Evolutionary conservation across 306 rosid species (phyloP).

Genomic region (Pyrus betulifolia): DNA sequence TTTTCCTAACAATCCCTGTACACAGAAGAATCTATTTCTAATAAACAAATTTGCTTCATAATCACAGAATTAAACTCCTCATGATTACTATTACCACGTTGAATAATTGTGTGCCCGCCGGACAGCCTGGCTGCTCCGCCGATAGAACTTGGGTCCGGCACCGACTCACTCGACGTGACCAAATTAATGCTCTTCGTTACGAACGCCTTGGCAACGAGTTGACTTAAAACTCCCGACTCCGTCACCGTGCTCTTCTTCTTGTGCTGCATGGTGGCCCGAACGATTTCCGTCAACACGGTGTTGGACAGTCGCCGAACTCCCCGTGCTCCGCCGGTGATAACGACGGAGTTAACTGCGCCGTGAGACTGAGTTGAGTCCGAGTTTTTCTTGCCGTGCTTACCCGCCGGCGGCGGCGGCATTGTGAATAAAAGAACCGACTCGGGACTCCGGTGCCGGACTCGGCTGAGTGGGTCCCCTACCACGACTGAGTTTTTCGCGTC

Average conservation of each 20-base stretch:
- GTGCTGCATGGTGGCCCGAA: constrained; percentile 45
- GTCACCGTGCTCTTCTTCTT: constrained; percentile 45
- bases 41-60: constrained; percentile 51
- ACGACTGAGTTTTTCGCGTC: constrained; percentile 41
- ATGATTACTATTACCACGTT: constrained; percentile 33
- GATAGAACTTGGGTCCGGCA: constrained; percentile 50
- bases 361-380: constrained; percentile 30
- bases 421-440: constrained; percentile 41
- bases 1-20: constrained; percentile 62
- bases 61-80: constrained; percentile 38
- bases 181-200: constrained; percentile 37
- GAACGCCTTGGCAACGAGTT: constrained; percentile 41
- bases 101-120: constrained; percentile 32
- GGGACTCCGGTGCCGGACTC: constrained; percentile 43
- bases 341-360: constrained; percentile 27
- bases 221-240: constrained; percentile 54
- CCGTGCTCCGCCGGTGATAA: constrained; percentile 70
- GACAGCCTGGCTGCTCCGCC: constrained; percentile 21
- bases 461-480: constrained; percentile 50
- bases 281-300: constrained; percentile 47
- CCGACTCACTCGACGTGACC: constrained; percentile 31
- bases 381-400: constrained; percentile 35
- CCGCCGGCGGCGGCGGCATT: neutral
- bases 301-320: constrained; percentile 60
- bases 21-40: constrained; percentile 60